A percentile compares a stretch with the other conserved stretches of the same genome.
Conservation (phyloP, 257 asterid species). For the Nyctanthes arbortristis region DNA sequence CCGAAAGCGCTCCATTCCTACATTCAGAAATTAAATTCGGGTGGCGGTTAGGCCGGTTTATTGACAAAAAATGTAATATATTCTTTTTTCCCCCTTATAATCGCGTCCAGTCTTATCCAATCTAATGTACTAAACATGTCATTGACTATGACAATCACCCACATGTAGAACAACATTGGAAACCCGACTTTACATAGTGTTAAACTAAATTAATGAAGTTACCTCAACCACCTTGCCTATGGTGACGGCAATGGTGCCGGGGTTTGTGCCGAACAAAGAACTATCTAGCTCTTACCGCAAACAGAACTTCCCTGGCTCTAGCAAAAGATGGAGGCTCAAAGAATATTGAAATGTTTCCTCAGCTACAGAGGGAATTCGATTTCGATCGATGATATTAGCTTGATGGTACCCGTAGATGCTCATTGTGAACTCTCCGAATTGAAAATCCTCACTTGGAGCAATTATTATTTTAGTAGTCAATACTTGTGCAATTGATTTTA, state of each 20-base stretch:
- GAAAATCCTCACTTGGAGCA: constrained; percentile 20
- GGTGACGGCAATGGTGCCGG: constrained; percentile 37
- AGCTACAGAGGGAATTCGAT: constrained; percentile 25
- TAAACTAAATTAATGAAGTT: neutral
- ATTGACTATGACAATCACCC: too few species aligned
- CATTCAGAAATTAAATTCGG: neutral
- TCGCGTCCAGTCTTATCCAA: too few species aligned
- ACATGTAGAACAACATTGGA: too few species aligned
- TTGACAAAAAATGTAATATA: too few species aligned
- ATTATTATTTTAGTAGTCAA: constrained; percentile 34
- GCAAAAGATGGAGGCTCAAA: constrained; percentile 47
- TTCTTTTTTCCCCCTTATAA: too few species aligned
- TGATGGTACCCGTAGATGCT: constrained; percentile 47
- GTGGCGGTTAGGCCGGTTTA: neutral
- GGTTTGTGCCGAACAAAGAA: constrained; percentile 29
- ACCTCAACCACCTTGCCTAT: constrained; percentile 55
- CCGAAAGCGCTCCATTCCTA: constrained; percentile 39
- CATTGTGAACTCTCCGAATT: constrained; percentile 32
- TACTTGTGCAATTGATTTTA: constrained; percentile 43
- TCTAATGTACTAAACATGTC: too few species aligned
- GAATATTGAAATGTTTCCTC: constrained; percentile 36
- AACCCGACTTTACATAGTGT: neutral
- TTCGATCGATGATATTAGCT: constrained; percentile 33
- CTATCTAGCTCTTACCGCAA: constrained; percentile 12
- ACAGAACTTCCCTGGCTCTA: constrained; percentile 32